Conservation (phyloP, 345 rosid genomes). For the Raphanus raphanistrum region DNA sequence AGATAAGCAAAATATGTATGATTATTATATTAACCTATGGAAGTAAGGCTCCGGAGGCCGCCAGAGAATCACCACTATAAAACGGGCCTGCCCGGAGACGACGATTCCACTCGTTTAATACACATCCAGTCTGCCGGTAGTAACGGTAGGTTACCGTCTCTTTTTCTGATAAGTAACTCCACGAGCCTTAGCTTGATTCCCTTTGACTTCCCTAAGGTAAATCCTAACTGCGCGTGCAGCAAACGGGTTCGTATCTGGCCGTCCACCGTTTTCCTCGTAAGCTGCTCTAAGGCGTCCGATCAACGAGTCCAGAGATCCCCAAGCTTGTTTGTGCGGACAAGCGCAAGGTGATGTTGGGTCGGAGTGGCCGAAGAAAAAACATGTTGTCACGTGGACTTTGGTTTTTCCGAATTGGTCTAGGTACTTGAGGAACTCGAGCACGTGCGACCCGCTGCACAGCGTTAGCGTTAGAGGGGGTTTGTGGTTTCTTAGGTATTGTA, state of each 20-base stretch:
- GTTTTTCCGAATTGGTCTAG: constrained; percentile 74
- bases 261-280: constrained; percentile 66
- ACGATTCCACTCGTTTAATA: constrained; percentile 14
- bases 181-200: constrained; percentile 68
- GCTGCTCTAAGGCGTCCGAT: constrained; percentile 78
- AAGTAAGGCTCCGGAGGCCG: background rate
- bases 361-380: constrained; percentile 62
- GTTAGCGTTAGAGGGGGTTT: constrained; percentile 61
- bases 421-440: constrained; percentile 68
- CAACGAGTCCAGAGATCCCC: constrained; percentile 77
- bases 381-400: constrained; percentile 54
- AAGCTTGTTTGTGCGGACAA: constrained; percentile 68
- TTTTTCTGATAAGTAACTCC: constrained; percentile 71
- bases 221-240: constrained; percentile 66
- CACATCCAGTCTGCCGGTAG: constrained; percentile 27
- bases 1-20: background rate
- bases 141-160: constrained; percentile 52
- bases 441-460: constrained; percentile 70
- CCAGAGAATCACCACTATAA: constrained; percentile 16
- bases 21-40: constrained; percentile 3
- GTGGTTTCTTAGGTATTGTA: constrained; percentile 65
- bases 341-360: constrained; percentile 62
- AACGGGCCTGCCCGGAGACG: background rate
- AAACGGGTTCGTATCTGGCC: constrained; percentile 56
- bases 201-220: constrained; percentile 63